Base-by-base conservation (phyloP, 1,139 yeast species). In the Hyphopichia fennica region DNA sequence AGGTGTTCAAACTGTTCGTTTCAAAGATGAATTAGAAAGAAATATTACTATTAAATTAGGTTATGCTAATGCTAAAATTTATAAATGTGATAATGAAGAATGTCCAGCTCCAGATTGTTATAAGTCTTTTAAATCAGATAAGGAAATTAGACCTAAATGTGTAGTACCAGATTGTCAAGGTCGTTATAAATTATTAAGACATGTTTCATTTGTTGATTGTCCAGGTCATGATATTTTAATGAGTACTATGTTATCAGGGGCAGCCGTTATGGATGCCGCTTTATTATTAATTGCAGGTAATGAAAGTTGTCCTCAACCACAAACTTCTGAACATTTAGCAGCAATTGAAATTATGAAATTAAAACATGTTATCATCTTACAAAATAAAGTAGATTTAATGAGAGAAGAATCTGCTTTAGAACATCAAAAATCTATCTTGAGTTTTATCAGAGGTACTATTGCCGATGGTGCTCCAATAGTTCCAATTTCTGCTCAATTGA, bases 181-280 rank as follows among this genome's bases (percentile, higher is more conserved):
- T 48, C 87, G 96, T 63, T 91, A 90, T 69, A 80, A 81, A 58
- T 77, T 95, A 53, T 82, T 90, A 39, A 89, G 99, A 71, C 99
- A 95, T 64, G 99, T 95, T 43, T 90, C 97, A 7, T 95, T 95
- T 58, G 99, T 95, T 47, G 99, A 95, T 77, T 95, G 99, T 76
- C 99, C 99, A 46, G 99, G 99, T 66, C 99, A 95, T 87, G 99
- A 95, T 78, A 93, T 95, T 76, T 84, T 95, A 67, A 95, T 95
- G 99, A 90, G 98, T 79, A 95, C 99, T 55, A 95, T 95, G 99
- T 84, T 95, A 81, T 91, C 98, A 39, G 99, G 99, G 65, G 99
- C 99, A 34, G 99, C 99, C 14, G 99, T 95, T 54, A 95, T 95
- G 99, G 99, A 95, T 69, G 99, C 99, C 45, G 99, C 99, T 13